Conservation (phyloP, 2,329 filamentous ascomycete genomes). For the Pezicula rhizophila region DNA sequence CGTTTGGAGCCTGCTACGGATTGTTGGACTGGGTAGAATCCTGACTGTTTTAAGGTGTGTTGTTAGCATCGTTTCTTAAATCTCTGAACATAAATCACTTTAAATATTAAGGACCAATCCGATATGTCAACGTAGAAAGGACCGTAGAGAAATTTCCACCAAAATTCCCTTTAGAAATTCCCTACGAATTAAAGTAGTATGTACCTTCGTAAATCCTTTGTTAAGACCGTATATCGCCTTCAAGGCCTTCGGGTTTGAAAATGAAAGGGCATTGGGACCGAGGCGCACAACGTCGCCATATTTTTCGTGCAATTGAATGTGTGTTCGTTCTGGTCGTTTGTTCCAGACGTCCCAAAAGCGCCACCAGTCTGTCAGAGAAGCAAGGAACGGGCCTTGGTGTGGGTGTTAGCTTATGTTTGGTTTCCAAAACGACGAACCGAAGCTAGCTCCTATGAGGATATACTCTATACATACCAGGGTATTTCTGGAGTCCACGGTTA, state of each 20-base stretch:
- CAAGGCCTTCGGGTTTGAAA: constrained; percentile 66
- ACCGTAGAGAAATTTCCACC: not conserved
- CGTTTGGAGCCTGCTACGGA: constrained; percentile 62
- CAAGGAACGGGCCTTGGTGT: constrained; percentile 50
- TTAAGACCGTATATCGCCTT: constrained; percentile 77
- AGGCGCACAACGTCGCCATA: constrained; percentile 70
- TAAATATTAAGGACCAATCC: too few species aligned
- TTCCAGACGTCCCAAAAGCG: constrained; percentile 63
- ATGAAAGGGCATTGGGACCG: constrained; percentile 68
- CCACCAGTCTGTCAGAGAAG: constrained; percentile 68
- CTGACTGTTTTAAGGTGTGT: constrained; percentile 45
- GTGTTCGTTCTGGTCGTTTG: constrained; percentile 60
- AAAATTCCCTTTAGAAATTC: not conserved
- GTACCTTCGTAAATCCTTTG: constrained; percentile 72
- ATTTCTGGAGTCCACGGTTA: constrained; percentile 57
- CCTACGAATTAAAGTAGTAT: constrained; percentile 1
- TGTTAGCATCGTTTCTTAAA: not conserved
- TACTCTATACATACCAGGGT: constrained; percentile 43
- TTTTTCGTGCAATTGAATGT: constrained; percentile 61
- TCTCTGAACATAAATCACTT: not conserved
- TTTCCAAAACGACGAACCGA: too few species aligned
- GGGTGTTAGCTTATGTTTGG: too few species aligned
- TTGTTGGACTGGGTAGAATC: constrained; percentile 77
- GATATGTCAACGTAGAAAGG: too few species aligned
- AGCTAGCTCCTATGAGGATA: too few species aligned